These are phyloP conservation scores for Penicillium griseofulvum DNA, from an alignment of 2,329 filamentous ascomycete genomes.

Conservation along the genomic window DNA sequence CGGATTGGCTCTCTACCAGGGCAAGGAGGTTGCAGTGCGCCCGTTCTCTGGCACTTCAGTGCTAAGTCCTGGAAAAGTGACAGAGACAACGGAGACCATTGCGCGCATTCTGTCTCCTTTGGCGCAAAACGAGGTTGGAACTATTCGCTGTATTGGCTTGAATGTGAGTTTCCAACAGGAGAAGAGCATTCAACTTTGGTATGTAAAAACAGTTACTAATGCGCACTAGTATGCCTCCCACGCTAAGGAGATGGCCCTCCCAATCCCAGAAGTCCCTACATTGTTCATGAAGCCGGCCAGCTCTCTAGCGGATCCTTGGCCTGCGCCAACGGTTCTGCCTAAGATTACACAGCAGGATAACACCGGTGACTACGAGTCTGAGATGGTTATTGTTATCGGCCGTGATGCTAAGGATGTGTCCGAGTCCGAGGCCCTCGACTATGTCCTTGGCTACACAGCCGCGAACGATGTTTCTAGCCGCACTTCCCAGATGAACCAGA, in stretches of 20 bases:
- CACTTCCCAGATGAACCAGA: conserved; percentile 54
- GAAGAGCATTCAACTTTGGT: not conserved
- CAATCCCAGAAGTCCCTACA: conserved; percentile 55
- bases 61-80: conserved; percentile 53
- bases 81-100: conserved; percentile 40
- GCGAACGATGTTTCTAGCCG: conserved; percentile 64
- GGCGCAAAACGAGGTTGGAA: conserved; percentile 51
- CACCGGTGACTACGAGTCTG: conserved; percentile 59
- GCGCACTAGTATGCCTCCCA: conserved; percentile 47
- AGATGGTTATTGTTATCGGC: conserved; percentile 58
- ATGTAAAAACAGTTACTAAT: not conserved
- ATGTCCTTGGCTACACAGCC: conserved; percentile 63
- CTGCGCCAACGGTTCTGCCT: conserved; percentile 52
- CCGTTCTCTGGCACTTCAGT: conserved; percentile 60
- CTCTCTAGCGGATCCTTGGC: conserved; percentile 55
- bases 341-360: conserved; percentile 54
- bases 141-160: conserved; percentile 59
- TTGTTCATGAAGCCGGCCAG: conserved; percentile 60
- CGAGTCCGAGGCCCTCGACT: conserved; percentile 56
- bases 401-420: conserved; percentile 54
- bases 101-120: conserved; percentile 52
- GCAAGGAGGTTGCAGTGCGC: conserved; percentile 55
- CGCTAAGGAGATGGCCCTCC: conserved; percentile 53
- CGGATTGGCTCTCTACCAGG: conserved; percentile 55
- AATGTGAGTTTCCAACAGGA: conserved; percentile 42